Evolutionary conservation across 768 basidiomycete genomes (phyloP).

Genomic region (Leccinum boreale): DNA sequence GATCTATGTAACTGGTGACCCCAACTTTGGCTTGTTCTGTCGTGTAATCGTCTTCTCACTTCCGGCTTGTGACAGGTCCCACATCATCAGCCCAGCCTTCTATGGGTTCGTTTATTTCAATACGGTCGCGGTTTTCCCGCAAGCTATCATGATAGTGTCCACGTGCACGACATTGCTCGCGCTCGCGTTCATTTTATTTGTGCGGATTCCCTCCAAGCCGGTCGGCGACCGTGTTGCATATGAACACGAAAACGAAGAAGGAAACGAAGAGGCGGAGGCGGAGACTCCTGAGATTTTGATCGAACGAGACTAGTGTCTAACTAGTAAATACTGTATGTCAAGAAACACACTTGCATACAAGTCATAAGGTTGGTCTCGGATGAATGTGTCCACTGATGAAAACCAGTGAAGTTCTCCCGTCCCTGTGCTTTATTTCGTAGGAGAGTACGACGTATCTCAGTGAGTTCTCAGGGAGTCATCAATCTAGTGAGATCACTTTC

Average conservation of each 20-base stretch:
- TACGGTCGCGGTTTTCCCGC: constrained; percentile 69
- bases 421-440: constrained; percentile 73
- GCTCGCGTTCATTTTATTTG: constrained; percentile 44
- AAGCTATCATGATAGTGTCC: constrained; percentile 64
- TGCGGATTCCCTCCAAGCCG: constrained; percentile 36
- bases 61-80: constrained; percentile 39
- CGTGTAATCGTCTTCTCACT: not conserved
- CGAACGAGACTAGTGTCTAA: not conserved
- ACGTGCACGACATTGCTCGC: constrained; percentile 38
- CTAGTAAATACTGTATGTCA: constrained; percentile 35
- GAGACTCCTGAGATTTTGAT: constrained; percentile 1
- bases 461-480: constrained; percentile 68
- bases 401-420: constrained; percentile 80
- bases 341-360: constrained; percentile 72
- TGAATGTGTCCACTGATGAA: constrained; percentile 86
- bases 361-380: constrained; percentile 76
- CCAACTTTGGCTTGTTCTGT: not conserved
- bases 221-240: not conserved
- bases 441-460: constrained; percentile 86
- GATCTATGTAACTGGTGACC: too few relatives aligned
- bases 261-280: not conserved
- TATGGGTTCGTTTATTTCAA: constrained; percentile 69
- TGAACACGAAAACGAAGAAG: constrained; percentile 3
- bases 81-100: constrained; percentile 67
- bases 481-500: constrained; percentile 54